phyloP scores from a whole-genome alignment of 1,284 basidiomycete genomes.

The Irpex rosettiformis region DNA sequence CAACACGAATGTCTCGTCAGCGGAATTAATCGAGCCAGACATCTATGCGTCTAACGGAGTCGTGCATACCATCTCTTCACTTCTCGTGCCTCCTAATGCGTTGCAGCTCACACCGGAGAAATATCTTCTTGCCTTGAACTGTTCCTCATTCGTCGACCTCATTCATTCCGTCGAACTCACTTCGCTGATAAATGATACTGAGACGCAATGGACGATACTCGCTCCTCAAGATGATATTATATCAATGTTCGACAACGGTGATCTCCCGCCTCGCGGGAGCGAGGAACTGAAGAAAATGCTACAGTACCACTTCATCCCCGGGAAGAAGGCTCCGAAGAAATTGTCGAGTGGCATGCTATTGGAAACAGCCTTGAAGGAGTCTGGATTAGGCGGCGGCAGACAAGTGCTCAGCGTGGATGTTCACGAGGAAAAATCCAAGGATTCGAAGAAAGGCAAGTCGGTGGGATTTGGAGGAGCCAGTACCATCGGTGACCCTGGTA shows the following conservation, averaged over 20 bases:
- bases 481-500: conserved; percentile 75
- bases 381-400: conserved; percentile 58
- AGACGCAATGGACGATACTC: conserved; percentile 75
- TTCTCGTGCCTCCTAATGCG: conserved; percentile 77
- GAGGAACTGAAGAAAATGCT: conserved; percentile 65
- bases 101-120: conserved; percentile 91
- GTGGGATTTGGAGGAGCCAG: conserved; percentile 85
- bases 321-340: conserved; percentile 66
- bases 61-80: conserved; percentile 81
- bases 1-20: conserved; percentile 61
- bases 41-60: conserved; percentile 95
- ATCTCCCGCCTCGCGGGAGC: conserved; percentile 62
- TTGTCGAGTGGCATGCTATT: conserved; percentile 74
- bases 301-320: conserved; percentile 87
- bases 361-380: conserved; percentile 73
- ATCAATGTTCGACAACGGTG: conserved; percentile 45
- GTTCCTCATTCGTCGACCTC: conserved; percentile 86
- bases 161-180: conserved; percentile 81
- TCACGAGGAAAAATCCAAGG: conserved; percentile 41
- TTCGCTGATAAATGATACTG: conserved; percentile 74
- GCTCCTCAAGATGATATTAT: conserved; percentile 90
- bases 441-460: conserved; percentile 33
- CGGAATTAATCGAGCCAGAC: conserved; percentile 67
- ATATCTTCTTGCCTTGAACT: conserved; percentile 85
- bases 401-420: conserved; percentile 80